Conservation (phyloP, 2,329 filamentous ascomycete genomes). For the Penicillium sp. region DNA sequence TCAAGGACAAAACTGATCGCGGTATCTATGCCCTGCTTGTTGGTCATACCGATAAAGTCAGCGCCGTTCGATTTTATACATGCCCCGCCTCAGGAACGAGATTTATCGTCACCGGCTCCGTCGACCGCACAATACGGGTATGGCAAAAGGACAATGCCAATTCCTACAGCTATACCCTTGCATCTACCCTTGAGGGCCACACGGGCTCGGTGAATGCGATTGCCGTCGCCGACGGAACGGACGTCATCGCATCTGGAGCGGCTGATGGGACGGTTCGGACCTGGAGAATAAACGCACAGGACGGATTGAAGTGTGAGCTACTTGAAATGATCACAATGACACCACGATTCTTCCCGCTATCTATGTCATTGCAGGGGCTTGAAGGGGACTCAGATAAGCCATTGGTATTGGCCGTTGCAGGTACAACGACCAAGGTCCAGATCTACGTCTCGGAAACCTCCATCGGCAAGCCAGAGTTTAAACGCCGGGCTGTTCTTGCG, state of each 20-base stretch:
- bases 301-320: conserved; percentile 45
- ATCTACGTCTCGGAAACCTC: conserved; percentile 63
- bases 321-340: conserved; percentile 69
- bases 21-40: conserved; percentile 68
- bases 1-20: conserved; percentile 42
- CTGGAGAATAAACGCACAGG: conserved; percentile 60
- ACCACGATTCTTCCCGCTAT: conserved; percentile 78
- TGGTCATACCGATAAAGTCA: conserved; percentile 77
- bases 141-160: conserved; percentile 45
- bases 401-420: conserved; percentile 74
- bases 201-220: conserved; percentile 69
- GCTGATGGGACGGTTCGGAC: conserved; percentile 61
- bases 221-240: conserved; percentile 43
- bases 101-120: conserved; percentile 73
- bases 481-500: conserved; percentile 69
- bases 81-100: conserved; percentile 47
- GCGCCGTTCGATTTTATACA: conserved; percentile 75
- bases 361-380: conserved; percentile 66
- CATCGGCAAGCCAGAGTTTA: conserved; percentile 53
- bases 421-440: conserved; percentile 79
- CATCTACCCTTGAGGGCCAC: conserved; percentile 61
- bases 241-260: conserved; percentile 58
- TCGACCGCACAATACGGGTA: conserved; percentile 72
- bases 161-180: conserved; percentile 38
- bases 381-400: conserved; percentile 48